Conservation (phyloP, 805 yeast genomes). For the Saturnispora sanitii region DNA sequence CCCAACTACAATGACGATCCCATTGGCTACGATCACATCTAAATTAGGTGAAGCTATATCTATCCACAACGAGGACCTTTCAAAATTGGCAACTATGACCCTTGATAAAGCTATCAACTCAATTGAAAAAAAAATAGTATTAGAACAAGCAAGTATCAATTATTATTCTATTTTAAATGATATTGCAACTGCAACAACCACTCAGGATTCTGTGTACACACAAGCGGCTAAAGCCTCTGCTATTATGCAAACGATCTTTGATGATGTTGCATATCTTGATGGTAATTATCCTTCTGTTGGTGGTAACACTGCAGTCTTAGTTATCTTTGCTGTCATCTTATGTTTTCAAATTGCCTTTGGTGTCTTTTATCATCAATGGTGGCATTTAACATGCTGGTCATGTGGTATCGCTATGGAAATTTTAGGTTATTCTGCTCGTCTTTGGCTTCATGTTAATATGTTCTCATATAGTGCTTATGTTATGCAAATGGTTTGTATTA, state of each 20-base stretch:
- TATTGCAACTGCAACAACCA: slow-evolving; percentile 21
- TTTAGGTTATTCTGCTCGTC: slow-evolving; percentile 58
- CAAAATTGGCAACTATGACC: slow-evolving; percentile 5
- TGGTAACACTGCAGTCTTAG: slow-evolving; percentile 50
- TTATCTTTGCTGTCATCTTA: slow-evolving; percentile 42
- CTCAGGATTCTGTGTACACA: slow-evolving; percentile 12
- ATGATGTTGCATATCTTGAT: slow-evolving; percentile 21
- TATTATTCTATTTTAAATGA: slow-evolving; percentile 18
- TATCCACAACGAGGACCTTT: slow-evolving; percentile 1
- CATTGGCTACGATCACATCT: slow-evolving; percentile 13
- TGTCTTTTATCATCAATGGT: slow-evolving; percentile 43
- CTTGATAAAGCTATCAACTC: slow-evolving; percentile 2
- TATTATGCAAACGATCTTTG: slow-evolving; percentile 13
- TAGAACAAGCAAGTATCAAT: slow-evolving; percentile 17
- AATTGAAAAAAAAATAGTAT: slow-evolving; percentile 9
- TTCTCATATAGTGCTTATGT: slow-evolving; percentile 32
- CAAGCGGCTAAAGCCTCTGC: slow-evolving; percentile 20
- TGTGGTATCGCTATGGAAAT: slow-evolving; percentile 52
- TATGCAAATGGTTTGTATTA: slow-evolving; percentile 51
- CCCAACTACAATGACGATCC: slow-evolving; percentile 9
- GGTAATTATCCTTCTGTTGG: slow-evolving; percentile 42
- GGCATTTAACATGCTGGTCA: slow-evolving; percentile 52
- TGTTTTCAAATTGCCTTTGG: slow-evolving; percentile 34
- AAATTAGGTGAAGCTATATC: slow-evolving; percentile 8
- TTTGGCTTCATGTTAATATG: slow-evolving; percentile 31